Base-by-base conservation (phyloP, 1,139 yeast species). In the Pichia sp. region DNA sequence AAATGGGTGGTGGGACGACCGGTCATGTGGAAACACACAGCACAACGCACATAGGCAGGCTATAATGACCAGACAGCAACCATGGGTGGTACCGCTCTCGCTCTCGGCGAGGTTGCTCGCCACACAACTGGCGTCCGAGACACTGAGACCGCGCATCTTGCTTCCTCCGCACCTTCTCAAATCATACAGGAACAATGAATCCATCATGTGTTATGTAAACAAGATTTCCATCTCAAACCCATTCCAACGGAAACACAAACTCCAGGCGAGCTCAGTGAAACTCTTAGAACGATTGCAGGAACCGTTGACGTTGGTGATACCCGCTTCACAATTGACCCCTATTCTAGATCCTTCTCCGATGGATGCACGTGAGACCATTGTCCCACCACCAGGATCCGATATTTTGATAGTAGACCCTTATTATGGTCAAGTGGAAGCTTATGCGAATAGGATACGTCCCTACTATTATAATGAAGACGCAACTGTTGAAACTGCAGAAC, bases 371-470 rank as follows among this genome's bases (percentile, higher is more conserved):
- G 14, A 17, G 7, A 11, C 26, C 10, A 30, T 35, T 12, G 11
- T 27, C 9, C 41, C 39, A 6, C 44, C 44, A 3, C 42, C 51
- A 8, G 46, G 56, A 5, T 60, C 77, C 6, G 71, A 64, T 37
- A 43, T 74, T 2, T 39, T 73, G 14, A 55, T 73, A 14, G 48
- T 73, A 3, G 74, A 73, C 42, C 72, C 74, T 41, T 71, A 74
- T 2, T 64, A 70, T 66, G 77, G 77, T 2, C 57, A 64, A 41
- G 53, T 62, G 1, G 61, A 63, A 5, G 43, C 44, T 25, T 49
- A 67, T 22, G 31, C 35, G 24, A 10, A 20, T 2, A 24, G 15
- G 15, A 8, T 24, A 13, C 15, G 12, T 6, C 14, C 14, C 7
- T 24, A 24, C 11, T 24, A 24, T 17, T 3, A 34, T 40, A 3